A percentile compares a stretch with the other conserved stretches of the same genome.
Evolutionary conservation across 2,329 filamentous ascomycete species (phyloP).

Genomic region (Aspergillus tanneri): DNA sequence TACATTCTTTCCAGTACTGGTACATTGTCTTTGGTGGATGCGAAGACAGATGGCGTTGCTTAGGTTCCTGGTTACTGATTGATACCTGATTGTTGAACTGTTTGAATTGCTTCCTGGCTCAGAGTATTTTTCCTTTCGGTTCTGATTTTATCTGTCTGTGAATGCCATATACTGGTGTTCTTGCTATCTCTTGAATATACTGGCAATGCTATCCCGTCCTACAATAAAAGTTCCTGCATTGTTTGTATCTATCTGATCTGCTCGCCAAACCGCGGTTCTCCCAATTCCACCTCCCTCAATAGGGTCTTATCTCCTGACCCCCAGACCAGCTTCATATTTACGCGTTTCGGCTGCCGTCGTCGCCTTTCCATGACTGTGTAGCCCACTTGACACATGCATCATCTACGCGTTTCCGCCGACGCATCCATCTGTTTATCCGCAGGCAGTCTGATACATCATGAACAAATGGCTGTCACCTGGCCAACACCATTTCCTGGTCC

Average conservation of each 20-base stretch:
- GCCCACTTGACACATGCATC: slow-evolving; percentile 12
- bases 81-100: background rate
- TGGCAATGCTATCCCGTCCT: background rate
- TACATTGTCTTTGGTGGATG: background rate
- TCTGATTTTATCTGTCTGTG: background rate
- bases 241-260: background rate
- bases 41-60: background rate
- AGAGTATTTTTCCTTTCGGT: slow-evolving; percentile 1
- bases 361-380: slow-evolving; percentile 15
- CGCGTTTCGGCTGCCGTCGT: slow-evolving; percentile 3
- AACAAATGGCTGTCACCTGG: slow-evolving; percentile 2
- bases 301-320: background rate
- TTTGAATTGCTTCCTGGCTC: background rate
- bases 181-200: background rate
- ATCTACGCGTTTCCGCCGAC: slow-evolving; percentile 8
- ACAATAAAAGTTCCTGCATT: background rate
- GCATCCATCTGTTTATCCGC: slow-evolving; percentile 11
- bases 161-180: background rate
- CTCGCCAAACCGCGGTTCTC: background rate
- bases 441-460: slow-evolving; percentile 14
- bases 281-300: background rate
- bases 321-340: background rate
- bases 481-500: slow-evolving; percentile 2
- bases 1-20: background rate
- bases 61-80: background rate